Evolutionary conservation across 768 basidiomycete genomes (phyloP), one percentile per base, ranked within the genome.

Genomic region (Podaxis sp.): DNA sequence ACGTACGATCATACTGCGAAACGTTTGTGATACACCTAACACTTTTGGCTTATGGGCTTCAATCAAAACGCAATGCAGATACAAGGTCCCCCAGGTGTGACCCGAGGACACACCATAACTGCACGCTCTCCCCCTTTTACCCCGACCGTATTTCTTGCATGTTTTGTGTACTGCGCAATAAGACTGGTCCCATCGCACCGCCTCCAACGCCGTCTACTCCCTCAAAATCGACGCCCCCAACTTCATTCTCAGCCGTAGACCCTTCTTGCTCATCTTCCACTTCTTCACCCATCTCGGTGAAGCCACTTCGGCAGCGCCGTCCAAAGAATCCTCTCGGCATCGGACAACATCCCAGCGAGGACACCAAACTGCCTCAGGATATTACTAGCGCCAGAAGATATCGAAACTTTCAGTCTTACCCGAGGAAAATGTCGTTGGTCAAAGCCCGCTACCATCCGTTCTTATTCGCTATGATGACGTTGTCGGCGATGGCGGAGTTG

Each of bases 401-500:
- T 57, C 55, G 53, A n/a, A 49, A 62, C 44, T 55, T 55, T 33
- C 54, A 57, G 44, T 39, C 53, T 17, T 63, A 57, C 38, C 30
- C 55, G 9, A 36, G 55, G 33, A 65, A 68, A 55, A 81, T 78
- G 78, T 73, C 80, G 40, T 76, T 75, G 64, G 72, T 81, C 67
- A 80, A 81, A 69, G 78, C 82, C 5, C 79, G 82, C 66, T 87
- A 87, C 64, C 86, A 87, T 63, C 87, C 87, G 1, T 80, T 86
- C 65, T 74, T 87, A 46, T 88, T 88, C 65, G 73, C 80, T 11
- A 74, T 90, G 70, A 89, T 93, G 77, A 81, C 86, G 7, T 76
- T 89, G 49, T 83, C 80, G 52, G 88, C 85, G 26, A 79, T 90
- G 71, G 85, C 88, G 19, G 90, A 93, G 73, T 81, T 92, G 57